Conservation (phyloP, 108 stramenopile species). For the Skeletonema marinoi region DNA sequence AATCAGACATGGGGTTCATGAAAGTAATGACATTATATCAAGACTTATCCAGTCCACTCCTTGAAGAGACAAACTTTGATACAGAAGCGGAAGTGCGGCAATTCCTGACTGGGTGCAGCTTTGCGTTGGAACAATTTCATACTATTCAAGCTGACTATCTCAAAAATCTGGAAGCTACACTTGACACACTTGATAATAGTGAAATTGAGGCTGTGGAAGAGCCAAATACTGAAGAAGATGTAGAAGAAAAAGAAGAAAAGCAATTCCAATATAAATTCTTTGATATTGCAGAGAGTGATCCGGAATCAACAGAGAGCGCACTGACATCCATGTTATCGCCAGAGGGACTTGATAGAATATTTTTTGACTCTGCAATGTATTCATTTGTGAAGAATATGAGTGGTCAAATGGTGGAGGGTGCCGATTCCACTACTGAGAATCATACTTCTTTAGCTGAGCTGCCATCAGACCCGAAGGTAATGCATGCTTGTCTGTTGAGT, state of each 20-base stretch:
- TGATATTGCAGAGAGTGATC: constrained; percentile 20
- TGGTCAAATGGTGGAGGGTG: background rate
- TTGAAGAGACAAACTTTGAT: constrained; percentile 56
- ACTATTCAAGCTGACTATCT: background rate
- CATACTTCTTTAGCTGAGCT: background rate
- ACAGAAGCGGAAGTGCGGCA: constrained; percentile 24
- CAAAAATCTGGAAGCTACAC: background rate
- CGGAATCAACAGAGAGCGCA: constrained; percentile 24
- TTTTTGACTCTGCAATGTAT: constrained; percentile 2
- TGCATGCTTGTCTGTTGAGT: constrained; percentile 30
- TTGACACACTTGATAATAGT: background rate
- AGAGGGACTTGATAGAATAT: constrained; percentile 5
- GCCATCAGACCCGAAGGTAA: background rate
- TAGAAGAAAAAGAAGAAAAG: constrained; percentile 7
- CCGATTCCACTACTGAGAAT: background rate
- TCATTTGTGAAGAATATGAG: constrained; percentile 10
- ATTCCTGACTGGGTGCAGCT: constrained; percentile 69
- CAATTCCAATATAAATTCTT: constrained; percentile 15
- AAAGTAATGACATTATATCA: constrained; percentile 66
- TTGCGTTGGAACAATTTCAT: constrained; percentile 76
- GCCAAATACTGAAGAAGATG: background rate
- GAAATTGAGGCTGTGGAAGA: background rate
- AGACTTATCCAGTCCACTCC: constrained; percentile 68
- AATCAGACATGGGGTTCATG: constrained; percentile 62
- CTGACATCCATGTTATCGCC: constrained; percentile 40